Evolutionary conservation across 2,329 filamentous ascomycete genomes (phyloP).

Genomic region (Talaromyces pinophilus): DNA sequence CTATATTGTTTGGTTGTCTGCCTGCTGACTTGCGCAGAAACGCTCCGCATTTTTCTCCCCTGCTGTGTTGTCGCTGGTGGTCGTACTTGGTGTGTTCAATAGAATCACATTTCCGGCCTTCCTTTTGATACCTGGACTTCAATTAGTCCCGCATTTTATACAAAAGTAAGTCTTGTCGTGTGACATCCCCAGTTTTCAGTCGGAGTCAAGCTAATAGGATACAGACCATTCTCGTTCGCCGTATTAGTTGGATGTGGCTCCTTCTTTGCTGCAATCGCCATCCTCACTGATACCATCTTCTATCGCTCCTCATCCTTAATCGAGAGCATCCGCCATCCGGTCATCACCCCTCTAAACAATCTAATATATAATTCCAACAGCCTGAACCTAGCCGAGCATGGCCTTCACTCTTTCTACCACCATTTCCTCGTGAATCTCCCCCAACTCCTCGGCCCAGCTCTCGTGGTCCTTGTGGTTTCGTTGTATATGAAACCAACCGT

Average conservation of each 20-base stretch:
- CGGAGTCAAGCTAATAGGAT: conserved; percentile 27
- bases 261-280: conserved; percentile 69
- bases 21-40: conserved; percentile 53
- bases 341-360: conserved; percentile 77
- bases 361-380: conserved; percentile 71
- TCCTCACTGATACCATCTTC: conserved; percentile 82
- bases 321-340: conserved; percentile 56
- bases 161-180: conserved; percentile 63
- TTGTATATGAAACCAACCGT: conserved; percentile 50
- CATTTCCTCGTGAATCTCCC: conserved; percentile 71
- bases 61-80: conserved; percentile 74
- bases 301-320: conserved; percentile 55
- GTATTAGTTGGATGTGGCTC: conserved; percentile 66
- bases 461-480: conserved; percentile 51
- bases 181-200: not conserved
- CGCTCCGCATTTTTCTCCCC: conserved; percentile 75
- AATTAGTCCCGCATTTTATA: conserved; percentile 80
- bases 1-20: not conserved
- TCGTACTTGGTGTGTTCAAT: conserved; percentile 88
- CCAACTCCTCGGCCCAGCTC: conserved; percentile 70
- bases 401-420: conserved; percentile 76
- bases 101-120: conserved; percentile 97
- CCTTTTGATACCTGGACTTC: conserved; percentile 77
- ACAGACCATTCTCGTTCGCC: conserved; percentile 60
- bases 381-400: conserved; percentile 72